Evolutionary conservation across 2,329 filamentous ascomycete species (phyloP).

Genomic region (Penicillium hesseltinei): DNA sequence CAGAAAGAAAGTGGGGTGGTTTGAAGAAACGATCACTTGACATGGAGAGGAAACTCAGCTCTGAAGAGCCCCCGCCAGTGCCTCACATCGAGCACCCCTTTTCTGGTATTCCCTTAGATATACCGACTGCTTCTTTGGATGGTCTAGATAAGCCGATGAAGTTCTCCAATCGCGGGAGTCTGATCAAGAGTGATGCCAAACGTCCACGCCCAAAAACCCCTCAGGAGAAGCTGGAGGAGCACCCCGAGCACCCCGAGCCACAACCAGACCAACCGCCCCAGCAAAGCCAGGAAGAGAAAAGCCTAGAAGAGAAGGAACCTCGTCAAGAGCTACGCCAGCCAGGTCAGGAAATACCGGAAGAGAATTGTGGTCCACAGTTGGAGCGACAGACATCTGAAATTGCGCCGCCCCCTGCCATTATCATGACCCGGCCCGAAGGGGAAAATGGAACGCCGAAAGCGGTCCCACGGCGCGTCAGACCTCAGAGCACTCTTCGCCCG

Average conservation of each 20-base stretch:
- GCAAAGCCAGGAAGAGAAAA: neutral
- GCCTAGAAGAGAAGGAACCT: conserved; percentile 6
- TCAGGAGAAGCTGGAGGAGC: conserved; percentile 19
- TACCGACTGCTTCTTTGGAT: conserved; percentile 55
- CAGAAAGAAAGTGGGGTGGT: conserved; percentile 44
- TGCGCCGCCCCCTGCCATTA: conserved; percentile 9
- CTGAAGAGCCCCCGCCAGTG: conserved; percentile 35
- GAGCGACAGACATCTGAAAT: conserved; percentile 18
- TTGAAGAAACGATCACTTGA: conserved; percentile 37
- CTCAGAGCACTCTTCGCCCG: conserved; percentile 39
- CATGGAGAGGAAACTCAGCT: conserved; percentile 28
- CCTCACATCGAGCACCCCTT: conserved; percentile 41
- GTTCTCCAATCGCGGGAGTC: conserved; percentile 61
- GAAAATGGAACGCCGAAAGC: conserved; percentile 24
- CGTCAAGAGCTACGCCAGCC: conserved; percentile 6
- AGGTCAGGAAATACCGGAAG: conserved; percentile 6
- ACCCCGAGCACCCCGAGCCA: conserved; percentile 9
- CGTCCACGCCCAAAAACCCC: conserved; percentile 29
- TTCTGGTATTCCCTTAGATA: conserved; percentile 53
- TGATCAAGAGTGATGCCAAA: conserved; percentile 52
- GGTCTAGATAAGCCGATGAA: conserved; percentile 54
- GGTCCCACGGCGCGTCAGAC: conserved; percentile 28
- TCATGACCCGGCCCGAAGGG: conserved; percentile 15
- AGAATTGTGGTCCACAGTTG: conserved; percentile 5
- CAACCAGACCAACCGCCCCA: neutral